These are phyloP conservation scores for Apiospora rasikravindrae DNA, from an alignment of 2,329 filamentous ascomycete genomes.

Conservation along the genomic window DNA sequence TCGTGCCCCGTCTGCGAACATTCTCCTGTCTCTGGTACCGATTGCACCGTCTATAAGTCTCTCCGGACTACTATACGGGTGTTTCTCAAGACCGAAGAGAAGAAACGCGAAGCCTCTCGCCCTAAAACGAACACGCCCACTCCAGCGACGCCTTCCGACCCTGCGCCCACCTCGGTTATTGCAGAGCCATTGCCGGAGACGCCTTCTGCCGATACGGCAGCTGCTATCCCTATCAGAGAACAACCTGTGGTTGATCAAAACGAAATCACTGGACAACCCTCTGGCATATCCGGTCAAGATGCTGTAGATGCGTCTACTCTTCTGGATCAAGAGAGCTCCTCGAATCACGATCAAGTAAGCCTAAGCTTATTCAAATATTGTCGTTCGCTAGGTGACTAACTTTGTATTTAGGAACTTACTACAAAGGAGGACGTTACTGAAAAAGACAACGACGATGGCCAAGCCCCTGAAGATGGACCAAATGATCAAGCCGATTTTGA, in stretches of 20 bases:
- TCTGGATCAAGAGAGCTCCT: background rate
- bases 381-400: background rate
- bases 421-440: background rate
- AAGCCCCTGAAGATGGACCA: background rate
- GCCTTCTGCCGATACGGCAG: slow-evolving; percentile 26
- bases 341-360: slow-evolving; percentile 27
- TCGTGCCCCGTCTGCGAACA: slow-evolving; percentile 95
- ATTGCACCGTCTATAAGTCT: slow-evolving; percentile 88
- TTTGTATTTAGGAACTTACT: background rate
- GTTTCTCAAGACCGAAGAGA: slow-evolving; percentile 88
- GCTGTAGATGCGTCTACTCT: slow-evolving; percentile 23
- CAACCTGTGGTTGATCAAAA: slow-evolving; percentile 13
- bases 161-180: background rate
- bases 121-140: slow-evolving; percentile 50
- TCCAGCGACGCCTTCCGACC: slow-evolving; percentile 32
- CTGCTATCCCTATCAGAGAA: slow-evolving; percentile 10
- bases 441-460: slow-evolving; percentile 25
- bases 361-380: background rate
- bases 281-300: background rate
- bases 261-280: slow-evolving; percentile 21
- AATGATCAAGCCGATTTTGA: slow-evolving; percentile 25
- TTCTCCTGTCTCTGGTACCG: slow-evolving; percentile 81
- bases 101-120: slow-evolving; percentile 76
- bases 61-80: slow-evolving; percentile 92
- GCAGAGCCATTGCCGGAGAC: slow-evolving; percentile 26